Conservation (phyloP, 441 rosid species). For the Theobroma grandiflorum region DNA sequence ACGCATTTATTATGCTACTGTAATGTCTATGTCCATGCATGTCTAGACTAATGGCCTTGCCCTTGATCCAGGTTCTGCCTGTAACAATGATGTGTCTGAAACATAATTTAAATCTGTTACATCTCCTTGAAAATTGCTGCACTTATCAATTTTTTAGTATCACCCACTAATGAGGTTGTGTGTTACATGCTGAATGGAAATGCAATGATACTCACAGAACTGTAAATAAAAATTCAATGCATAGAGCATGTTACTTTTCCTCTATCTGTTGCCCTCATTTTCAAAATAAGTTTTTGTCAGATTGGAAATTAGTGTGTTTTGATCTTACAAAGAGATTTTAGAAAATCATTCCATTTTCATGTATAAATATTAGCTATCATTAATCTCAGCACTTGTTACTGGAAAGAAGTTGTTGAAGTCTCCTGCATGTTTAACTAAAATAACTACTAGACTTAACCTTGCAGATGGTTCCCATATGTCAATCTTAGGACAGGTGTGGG, state of each 20-base stretch:
- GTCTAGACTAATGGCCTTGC: neutral
- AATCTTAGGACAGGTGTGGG: neutral
- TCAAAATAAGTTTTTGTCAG: neutral
- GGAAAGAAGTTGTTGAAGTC: neutral
- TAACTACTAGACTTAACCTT: neutral
- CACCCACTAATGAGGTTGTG: neutral
- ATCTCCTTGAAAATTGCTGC: neutral
- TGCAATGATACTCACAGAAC: neutral
- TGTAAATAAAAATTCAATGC: slow-evolving; percentile 2
- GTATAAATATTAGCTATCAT: neutral
- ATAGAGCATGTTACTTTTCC: neutral
- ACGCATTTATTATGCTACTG: neutral
- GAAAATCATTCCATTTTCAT: neutral
- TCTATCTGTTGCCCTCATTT: slow-evolving; percentile 2
- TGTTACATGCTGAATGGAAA: neutral
- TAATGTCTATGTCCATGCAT: neutral
- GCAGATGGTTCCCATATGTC: neutral
- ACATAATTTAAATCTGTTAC: neutral
- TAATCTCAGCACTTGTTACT: slow-evolving; percentile 7
- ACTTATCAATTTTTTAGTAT: neutral
- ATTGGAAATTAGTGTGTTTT: neutral
- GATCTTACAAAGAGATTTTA: neutral
- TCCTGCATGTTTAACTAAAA: neutral
- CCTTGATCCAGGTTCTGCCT: neutral
- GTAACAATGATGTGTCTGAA: neutral